These are phyloP conservation scores for Clonostachys rosea DNA, from an alignment of 2,329 filamentous ascomycete species.

Conservation along the genomic window DNA sequence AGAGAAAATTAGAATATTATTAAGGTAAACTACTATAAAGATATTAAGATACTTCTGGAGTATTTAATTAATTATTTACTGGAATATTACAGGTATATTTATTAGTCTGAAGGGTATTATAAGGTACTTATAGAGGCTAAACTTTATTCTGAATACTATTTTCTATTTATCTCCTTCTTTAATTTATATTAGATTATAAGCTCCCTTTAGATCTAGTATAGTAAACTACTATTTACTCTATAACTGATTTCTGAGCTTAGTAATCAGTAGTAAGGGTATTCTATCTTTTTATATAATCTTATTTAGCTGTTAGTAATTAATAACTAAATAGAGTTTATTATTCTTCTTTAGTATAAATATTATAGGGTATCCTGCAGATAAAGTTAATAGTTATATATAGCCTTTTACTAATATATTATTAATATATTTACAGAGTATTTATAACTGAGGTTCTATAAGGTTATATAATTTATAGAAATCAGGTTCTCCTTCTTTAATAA, in stretches of 20 bases:
- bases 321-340: conserved; percentile 10
- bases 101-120: conserved; percentile 19
- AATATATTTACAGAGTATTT: no score
- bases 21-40: neutral
- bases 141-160: conserved; percentile 22
- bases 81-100: conserved; percentile 4
- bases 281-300: conserved; percentile 15
- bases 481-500: no score
- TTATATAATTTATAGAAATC: no score
- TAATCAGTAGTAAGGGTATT: conserved; percentile 10
- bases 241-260: conserved; percentile 12
- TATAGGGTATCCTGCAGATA: conserved; percentile 1
- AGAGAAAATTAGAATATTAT: neutral
- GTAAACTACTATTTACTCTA: conserved; percentile 6
- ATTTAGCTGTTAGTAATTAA: conserved; percentile 18
- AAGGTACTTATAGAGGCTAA: conserved; percentile 22
- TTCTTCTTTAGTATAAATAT: conserved; percentile 13
- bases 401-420: no score
- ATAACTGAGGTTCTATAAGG: no score
- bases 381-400: conserved; percentile 7
- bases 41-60: neutral
- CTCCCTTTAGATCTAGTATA: conserved; percentile 9
- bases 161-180: conserved; percentile 19
- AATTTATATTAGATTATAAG: conserved; percentile 24
- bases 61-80: neutral